Conservation (phyloP, 2,329 filamentous ascomycete genomes). For the Pseudocercospora macadamiae region DNA sequence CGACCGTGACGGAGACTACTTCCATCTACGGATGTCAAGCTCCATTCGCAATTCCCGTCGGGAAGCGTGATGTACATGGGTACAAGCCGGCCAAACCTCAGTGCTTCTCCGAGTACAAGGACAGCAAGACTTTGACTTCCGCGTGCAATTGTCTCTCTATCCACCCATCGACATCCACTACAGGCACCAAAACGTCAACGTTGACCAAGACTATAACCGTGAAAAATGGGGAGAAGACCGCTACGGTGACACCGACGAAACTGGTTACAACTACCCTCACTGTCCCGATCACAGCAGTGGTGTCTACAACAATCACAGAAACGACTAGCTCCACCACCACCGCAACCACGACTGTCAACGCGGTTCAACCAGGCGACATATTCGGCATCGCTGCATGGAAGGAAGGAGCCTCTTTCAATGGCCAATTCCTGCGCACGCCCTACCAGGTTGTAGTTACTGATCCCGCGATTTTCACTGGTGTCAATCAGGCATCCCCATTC, state of each 20-base stretch:
- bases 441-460: neutral
- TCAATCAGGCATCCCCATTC: neutral
- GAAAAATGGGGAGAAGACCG: neutral
- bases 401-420: neutral
- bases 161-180: neutral
- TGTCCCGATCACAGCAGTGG: neutral
- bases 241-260: neutral
- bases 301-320: neutral
- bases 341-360: neutral
- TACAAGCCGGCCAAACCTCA: neutral
- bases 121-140: neutral
- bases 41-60: neutral
- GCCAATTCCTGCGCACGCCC: neutral
- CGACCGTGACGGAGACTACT: neutral
- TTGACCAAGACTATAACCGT: neutral
- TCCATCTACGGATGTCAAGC: neutral
- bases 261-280: neutral
- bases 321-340: neutral
- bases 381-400: constrained; percentile 2
- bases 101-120: constrained; percentile 4
- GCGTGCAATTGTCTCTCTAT: constrained; percentile 5
- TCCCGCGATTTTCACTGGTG: neutral
- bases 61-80: neutral
- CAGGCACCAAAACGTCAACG: neutral
- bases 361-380: neutral